Conservation (phyloP, 345 rosid species). For the Acer yangbiense region DNA sequence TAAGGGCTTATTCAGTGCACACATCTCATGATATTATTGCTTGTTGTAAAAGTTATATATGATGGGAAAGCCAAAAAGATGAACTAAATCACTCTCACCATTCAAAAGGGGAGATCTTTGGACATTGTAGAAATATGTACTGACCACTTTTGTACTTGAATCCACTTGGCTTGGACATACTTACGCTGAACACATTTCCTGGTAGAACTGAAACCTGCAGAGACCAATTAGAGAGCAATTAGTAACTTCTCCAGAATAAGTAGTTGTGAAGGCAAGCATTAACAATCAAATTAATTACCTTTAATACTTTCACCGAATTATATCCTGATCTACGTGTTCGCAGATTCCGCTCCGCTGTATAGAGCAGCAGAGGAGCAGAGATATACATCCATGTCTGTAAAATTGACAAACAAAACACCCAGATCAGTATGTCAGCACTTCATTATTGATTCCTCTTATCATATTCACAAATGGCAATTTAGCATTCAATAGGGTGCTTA, state of each 20-base stretch:
- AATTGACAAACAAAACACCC: slow-evolving; percentile 18
- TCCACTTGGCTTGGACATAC: slow-evolving; percentile 89
- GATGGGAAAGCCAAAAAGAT: neutral
- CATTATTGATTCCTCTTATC: neutral
- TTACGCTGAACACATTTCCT: slow-evolving; percentile 79
- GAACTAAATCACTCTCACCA: slow-evolving; percentile 52
- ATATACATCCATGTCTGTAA: slow-evolving; percentile 97
- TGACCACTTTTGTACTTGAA: slow-evolving; percentile 95
- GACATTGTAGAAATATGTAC: slow-evolving; percentile 90
- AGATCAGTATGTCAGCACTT: slow-evolving; percentile 8
- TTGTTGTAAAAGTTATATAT: neutral
- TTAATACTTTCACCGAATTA: slow-evolving; percentile 66
- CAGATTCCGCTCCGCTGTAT: slow-evolving; percentile 68
- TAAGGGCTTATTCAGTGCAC: neutral
- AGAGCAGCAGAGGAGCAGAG: slow-evolving; percentile 73
- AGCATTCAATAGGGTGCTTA: slow-evolving; percentile 39
- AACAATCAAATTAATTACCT: slow-evolving; percentile 47
- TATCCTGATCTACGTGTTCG: slow-evolving; percentile 80
- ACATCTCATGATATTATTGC: neutral
- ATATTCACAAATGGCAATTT: neutral
- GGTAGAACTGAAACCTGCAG: slow-evolving; percentile 81
- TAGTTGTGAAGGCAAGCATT: neutral
- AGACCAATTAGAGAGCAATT: neutral
- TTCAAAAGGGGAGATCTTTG: slow-evolving; percentile 76
- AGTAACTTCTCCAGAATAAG: neutral